These are phyloP conservation scores for Metrosideros polymorpha DNA, from an alignment of 441 rosid species.

Conservation along the genomic window DNA sequence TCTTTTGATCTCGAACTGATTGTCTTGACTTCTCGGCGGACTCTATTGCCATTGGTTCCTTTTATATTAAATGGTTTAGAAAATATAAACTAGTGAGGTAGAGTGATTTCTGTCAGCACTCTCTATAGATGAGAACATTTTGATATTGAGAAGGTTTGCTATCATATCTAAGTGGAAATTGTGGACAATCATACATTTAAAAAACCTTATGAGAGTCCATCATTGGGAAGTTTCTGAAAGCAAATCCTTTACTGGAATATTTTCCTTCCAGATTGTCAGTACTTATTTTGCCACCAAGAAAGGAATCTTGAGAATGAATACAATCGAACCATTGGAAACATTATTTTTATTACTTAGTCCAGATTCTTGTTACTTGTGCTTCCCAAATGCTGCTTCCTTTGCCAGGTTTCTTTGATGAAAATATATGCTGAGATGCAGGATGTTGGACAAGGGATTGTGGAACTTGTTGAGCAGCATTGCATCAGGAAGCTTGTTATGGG, in stretches of 20 bases:
- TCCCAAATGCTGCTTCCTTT: not conserved
- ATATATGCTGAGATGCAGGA: slow-evolving; percentile 1
- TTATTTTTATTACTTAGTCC: not conserved
- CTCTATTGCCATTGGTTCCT: not conserved
- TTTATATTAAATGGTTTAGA: not conserved
- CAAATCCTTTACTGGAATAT: not conserved
- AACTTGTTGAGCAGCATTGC: slow-evolving; percentile 2
- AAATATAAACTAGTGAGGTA: not conserved
- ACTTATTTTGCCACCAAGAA: not conserved
- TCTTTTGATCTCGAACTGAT: not conserved
- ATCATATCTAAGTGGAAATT: not conserved
- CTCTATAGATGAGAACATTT: not conserved
- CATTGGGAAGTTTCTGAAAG: not conserved
- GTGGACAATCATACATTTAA: not conserved
- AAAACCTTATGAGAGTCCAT: not conserved
- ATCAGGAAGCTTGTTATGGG: slow-evolving; percentile 5
- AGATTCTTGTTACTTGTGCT: not conserved
- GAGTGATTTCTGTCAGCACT: not conserved
- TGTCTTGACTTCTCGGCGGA: not conserved
- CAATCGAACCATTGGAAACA: not conserved
- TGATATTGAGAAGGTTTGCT: not conserved
- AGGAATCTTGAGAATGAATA: not conserved
- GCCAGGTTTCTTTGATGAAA: not conserved
- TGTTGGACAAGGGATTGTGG: slow-evolving; percentile 8
- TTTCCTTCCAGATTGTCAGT: not conserved